A percentile compares a stretch with the other conserved stretches of the same genome.
phyloP scores from a whole-genome alignment of 2,329 filamentous ascomycete genomes.

The Chaetoscypha palmicola region DNA sequence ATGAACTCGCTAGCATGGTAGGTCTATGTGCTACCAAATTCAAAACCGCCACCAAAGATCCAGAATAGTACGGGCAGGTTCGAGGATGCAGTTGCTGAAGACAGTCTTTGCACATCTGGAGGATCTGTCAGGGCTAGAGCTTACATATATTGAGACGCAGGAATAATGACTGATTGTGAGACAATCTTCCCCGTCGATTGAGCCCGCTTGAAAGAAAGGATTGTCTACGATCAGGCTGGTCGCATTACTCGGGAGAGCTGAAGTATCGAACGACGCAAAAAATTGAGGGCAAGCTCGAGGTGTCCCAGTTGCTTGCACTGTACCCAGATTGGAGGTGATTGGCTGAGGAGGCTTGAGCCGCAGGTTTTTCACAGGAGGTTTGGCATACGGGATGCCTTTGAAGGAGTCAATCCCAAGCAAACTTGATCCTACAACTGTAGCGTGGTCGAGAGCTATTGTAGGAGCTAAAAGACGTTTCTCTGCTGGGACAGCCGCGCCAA shows the following conservation, averaged over 20 bases:
- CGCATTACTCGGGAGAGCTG: slow-evolving; percentile 32
- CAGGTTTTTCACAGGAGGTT: slow-evolving; percentile 56
- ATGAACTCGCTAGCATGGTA: slow-evolving; percentile 46
- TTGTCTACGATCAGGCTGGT: slow-evolving; percentile 43
- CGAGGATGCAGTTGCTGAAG: slow-evolving; percentile 43
- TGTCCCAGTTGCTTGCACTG: slow-evolving; percentile 50
- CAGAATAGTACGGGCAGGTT: slow-evolving; percentile 61
- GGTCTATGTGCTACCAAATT: slow-evolving; percentile 42
- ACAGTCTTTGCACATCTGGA: slow-evolving; percentile 44
- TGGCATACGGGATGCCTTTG: slow-evolving; percentile 66
- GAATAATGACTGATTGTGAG: slow-evolving; percentile 42
- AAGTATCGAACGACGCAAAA: slow-evolving; percentile 34
- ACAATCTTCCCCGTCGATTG: slow-evolving; percentile 54
- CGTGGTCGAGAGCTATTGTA: slow-evolving; percentile 1
- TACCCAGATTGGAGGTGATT: slow-evolving; percentile 49
- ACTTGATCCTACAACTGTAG: slow-evolving; percentile 20
- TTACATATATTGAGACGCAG: no score
- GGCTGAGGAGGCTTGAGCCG: slow-evolving; percentile 62
- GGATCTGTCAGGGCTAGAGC: not conserved
- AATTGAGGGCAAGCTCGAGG: slow-evolving; percentile 66
- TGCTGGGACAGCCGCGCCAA: no score
- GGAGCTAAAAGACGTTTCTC: no score
- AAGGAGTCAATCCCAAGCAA: slow-evolving; percentile 53
- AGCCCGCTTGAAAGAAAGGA: slow-evolving; percentile 48
- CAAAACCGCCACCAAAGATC: slow-evolving; percentile 62